Conservation (phyloP, 2,329 filamentous ascomycete genomes). For the Colletotrichum trifolii region DNA sequence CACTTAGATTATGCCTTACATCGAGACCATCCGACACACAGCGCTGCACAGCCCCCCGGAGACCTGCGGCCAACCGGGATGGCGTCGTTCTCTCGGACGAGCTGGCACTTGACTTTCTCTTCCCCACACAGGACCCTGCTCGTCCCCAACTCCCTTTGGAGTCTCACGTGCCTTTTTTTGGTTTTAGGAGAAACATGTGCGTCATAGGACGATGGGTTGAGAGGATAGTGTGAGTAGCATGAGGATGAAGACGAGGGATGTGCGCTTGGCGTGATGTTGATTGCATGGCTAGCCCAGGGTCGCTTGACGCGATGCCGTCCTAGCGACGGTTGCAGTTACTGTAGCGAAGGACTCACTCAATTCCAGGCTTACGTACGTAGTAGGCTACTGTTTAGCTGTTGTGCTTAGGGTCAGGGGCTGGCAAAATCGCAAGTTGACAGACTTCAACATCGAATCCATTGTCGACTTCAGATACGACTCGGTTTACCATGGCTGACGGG, state of each 20-base stretch:
- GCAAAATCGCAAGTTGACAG: too few relatives aligned
- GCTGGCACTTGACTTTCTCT: conserved; percentile 2
- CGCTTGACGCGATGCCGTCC: too few relatives aligned
- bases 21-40: neutral
- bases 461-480: neutral
- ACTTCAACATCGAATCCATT: too few relatives aligned
- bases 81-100: neutral
- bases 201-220: conserved; percentile 20
- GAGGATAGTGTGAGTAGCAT: neutral
- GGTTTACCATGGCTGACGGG: too few relatives aligned
- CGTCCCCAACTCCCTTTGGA: conserved; percentile 1
- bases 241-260: neutral
- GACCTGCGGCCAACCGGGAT: conserved; percentile 15
- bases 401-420: too few relatives aligned
- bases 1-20: neutral
- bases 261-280: neutral
- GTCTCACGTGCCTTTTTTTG: conserved; percentile 20
- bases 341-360: too few relatives aligned
- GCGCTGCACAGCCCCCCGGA: neutral
- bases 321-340: too few relatives aligned
- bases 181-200: conserved; percentile 33
- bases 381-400: too few relatives aligned
- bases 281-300: too few relatives aligned
- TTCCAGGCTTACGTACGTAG: too few relatives aligned
- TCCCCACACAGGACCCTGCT: conserved; percentile 28